Base-by-base conservation (phyloP, 805 yeast genomes). In the Kuraishia floccosa region DNA sequence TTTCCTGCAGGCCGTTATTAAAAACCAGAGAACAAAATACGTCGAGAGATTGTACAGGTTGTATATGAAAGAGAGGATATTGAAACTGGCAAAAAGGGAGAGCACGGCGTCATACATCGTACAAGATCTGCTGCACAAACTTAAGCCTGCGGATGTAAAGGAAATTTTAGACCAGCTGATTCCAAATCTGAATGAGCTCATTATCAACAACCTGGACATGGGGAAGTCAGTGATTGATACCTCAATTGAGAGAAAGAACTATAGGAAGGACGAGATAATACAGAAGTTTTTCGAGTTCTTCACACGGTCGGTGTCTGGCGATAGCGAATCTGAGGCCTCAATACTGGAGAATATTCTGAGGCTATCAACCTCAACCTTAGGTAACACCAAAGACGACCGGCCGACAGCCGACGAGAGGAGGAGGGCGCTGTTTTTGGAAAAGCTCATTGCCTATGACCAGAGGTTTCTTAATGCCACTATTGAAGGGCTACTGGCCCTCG, bases 361-460 rank as follows among this genome's bases (percentile, higher is more conserved):
- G 42, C 53, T 84, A 38, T 63, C 76, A 4, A 58, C 69, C 1
- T 81, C 93, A 0, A 84, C 94, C 0, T 56, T 84, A 34, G 91
- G 89, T 19, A 81, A 82, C 52, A 78, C 85, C 2, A 70, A 71
- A 39, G 93, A 75, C 41, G 94, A 84, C 50, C 83, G 94, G 94
- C 94, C 94, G 28, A 84, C 94, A 1, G 80, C 86, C 0, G 91
- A 82, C 43, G 94, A 84, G 49, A 71, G 93, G 61, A 72, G 87
- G 57, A 62, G 91, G 37, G 63, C 94, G 0, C 43, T 83, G 13
- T 78, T 86, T 42, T 54, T 82, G 35, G 89, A 85, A 47, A 72
- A 75, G 40, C 57, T 86, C 34, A 72, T 84, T 49, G 70, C 68
- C 21, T 81, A 75, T 45, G 89, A 83, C 43, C 62, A 64, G 18